These are phyloP conservation scores for Komagataea norvegica DNA, from an alignment of 1,139 yeast species.

Conservation along the genomic window DNA sequence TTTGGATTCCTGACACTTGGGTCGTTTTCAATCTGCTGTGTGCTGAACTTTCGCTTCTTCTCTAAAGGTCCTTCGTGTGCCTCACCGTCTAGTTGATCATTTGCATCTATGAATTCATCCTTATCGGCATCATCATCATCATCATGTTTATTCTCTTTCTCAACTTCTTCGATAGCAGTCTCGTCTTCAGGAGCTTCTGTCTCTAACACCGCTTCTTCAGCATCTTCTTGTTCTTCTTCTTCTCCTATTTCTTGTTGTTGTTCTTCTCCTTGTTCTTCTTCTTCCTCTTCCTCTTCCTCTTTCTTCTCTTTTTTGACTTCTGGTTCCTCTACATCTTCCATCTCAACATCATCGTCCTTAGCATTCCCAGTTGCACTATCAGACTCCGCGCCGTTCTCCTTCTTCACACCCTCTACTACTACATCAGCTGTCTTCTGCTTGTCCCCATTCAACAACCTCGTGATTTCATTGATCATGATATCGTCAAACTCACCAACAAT, in stretches of 20 bases:
- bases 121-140: slow-evolving; percentile 3
- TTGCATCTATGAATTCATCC: slow-evolving; percentile 13
- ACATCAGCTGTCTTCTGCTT: slow-evolving; percentile 17
- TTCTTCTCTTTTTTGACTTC: slow-evolving; percentile 7
- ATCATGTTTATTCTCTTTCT: slow-evolving; percentile 9
- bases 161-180: slow-evolving; percentile 1
- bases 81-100: slow-evolving; percentile 5
- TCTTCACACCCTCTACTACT: slow-evolving; percentile 15
- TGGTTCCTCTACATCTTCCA: too few species aligned
- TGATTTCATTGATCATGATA: slow-evolving; percentile 29
- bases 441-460: slow-evolving; percentile 5
- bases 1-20: slow-evolving; percentile 68
- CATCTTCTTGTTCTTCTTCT: slow-evolving; percentile 18
- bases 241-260: slow-evolving; percentile 8
- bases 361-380: too few species aligned
- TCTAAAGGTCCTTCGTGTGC: slow-evolving; percentile 13
- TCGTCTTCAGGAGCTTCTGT: slow-evolving; percentile 10
- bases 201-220: slow-evolving; percentile 14
- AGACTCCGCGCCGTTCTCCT: too few species aligned
- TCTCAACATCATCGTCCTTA: too few species aligned
- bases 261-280: slow-evolving; percentile 13
- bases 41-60: slow-evolving; percentile 19
- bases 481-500: slow-evolving; percentile 44
- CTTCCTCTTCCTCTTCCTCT: slow-evolving; percentile 18
- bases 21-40: slow-evolving; percentile 44